Percentiles rank a stretch among this genome's conserved stretches.
Evolutionary conservation across 208 protist species (phyloP).

Genomic region (Leishmania tropica): DNA sequence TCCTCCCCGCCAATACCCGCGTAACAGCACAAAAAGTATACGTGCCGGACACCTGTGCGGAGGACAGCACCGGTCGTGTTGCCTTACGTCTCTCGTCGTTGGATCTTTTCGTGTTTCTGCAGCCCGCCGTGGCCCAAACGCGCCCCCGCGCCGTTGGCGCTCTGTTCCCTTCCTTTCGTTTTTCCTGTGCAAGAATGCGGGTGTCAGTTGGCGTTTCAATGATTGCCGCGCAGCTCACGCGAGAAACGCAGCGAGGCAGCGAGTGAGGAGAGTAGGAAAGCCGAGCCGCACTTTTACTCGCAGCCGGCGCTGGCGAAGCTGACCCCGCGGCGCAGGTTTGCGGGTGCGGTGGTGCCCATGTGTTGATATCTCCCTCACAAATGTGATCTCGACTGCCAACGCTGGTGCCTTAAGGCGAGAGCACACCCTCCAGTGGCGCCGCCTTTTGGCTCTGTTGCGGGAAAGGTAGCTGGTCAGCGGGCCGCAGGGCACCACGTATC

Average conservation of each 20-base stretch:
- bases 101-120: no score
- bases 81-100: neutral
- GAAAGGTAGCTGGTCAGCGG: slow-evolving; percentile 15
- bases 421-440: slow-evolving; percentile 14
- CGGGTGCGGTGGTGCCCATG: slow-evolving; percentile 31
- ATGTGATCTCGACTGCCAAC: slow-evolving; percentile 31
- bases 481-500: slow-evolving; percentile 34
- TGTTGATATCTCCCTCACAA: slow-evolving; percentile 16
- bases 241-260: neutral
- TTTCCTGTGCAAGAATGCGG: neutral
- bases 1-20: no score
- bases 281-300: slow-evolving; percentile 5
- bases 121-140: neutral
- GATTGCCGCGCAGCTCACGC: neutral
- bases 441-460: slow-evolving; percentile 21
- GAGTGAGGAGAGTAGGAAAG: neutral
- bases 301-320: slow-evolving; percentile 32
- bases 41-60: neutral
- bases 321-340: slow-evolving; percentile 21
- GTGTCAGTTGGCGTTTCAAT: neutral
- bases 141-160: neutral
- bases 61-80: neutral
- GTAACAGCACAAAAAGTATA: neutral
- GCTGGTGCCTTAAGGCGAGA: slow-evolving; percentile 30
- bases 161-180: neutral